These are phyloP conservation scores for Kluyveromyces starmeri DNA, from an alignment of 805 yeast genomes.

Conservation along the genomic window DNA sequence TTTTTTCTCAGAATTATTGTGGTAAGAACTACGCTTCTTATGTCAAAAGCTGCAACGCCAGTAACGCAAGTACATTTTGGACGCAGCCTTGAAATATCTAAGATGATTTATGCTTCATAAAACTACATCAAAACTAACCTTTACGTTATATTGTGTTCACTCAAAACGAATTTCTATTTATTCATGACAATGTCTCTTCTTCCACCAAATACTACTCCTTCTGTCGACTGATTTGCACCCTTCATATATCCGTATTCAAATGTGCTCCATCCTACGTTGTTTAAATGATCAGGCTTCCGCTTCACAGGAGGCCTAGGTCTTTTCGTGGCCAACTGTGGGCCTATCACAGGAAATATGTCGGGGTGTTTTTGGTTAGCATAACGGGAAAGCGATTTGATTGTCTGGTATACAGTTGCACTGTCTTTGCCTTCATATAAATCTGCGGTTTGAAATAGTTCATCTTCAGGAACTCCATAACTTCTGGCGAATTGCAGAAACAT, in stretches of 20 bases:
- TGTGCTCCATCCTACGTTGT: constrained; percentile 44
- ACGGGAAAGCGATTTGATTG: constrained; percentile 66
- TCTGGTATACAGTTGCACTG: constrained; percentile 69
- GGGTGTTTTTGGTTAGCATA: constrained; percentile 50
- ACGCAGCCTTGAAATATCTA: no score
- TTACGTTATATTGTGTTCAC: no score
- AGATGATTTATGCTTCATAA: no score
- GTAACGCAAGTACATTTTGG: no score
- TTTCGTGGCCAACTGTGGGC: constrained; percentile 46
- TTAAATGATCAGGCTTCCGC: constrained; percentile 42
- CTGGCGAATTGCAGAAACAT: constrained; percentile 58
- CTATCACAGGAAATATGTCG: constrained; percentile 40
- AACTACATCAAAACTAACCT: no score
- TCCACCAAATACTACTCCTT: constrained; percentile 46
- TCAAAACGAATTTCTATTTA: no score
- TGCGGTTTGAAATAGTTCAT: constrained; percentile 70
- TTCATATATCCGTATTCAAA: constrained; percentile 51
- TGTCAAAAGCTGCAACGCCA: no score
- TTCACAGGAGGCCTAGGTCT: constrained; percentile 44
- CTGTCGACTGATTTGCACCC: constrained; percentile 47
- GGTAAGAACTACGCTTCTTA: no score
- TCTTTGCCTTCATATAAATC: constrained; percentile 69
- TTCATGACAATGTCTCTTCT: constrained; percentile 35
- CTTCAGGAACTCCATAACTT: constrained; percentile 62
- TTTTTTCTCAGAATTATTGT: no score